These are phyloP conservation scores for Lanmaoa pseudosensibilis DNA, from an alignment of 768 basidiomycete species.

Conservation along the genomic window DNA sequence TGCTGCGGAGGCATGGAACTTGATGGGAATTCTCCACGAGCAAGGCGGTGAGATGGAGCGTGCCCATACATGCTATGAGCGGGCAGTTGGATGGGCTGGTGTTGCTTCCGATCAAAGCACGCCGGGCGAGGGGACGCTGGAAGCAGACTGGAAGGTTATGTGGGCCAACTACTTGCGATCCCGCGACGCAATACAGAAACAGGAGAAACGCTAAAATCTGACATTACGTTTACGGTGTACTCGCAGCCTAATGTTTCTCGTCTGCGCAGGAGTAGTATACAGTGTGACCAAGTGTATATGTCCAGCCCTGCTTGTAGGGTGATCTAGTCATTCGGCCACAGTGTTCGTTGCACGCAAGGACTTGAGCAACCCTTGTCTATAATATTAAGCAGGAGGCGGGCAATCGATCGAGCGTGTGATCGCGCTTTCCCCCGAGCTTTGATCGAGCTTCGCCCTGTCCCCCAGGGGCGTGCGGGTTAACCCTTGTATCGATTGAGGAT, in stretches of 20 bases:
- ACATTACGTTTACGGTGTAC: not conserved
- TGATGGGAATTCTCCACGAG: constrained; percentile 69
- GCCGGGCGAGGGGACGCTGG: constrained; percentile 53
- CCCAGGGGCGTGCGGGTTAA: too few relatives aligned
- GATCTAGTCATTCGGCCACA: not conserved
- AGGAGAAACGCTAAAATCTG: constrained; percentile 1
- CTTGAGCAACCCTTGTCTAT: too few relatives aligned
- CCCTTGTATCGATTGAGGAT: not conserved
- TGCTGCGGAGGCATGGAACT: constrained; percentile 73
- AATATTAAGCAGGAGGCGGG: too few relatives aligned
- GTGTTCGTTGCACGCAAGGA: not conserved
- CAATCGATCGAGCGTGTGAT: too few relatives aligned
- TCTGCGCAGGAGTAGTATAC: not conserved
- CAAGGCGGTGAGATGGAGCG: constrained; percentile 31
- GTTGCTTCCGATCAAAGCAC: constrained; percentile 37
- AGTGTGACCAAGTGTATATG: not conserved
- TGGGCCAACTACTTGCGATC: constrained; percentile 61
- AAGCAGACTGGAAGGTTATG: constrained; percentile 60
- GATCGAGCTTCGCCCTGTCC: too few relatives aligned
- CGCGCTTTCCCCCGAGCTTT: too few relatives aligned
- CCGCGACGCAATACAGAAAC: constrained; percentile 29
- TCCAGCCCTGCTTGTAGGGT: not conserved
- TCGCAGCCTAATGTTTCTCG: not conserved
- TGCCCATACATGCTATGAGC: constrained; percentile 65
- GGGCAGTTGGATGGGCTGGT: constrained; percentile 70